phyloP scores from a whole-genome alignment of 2,329 filamentous ascomycete genomes.

The Colletotrichum sp. region DNA sequence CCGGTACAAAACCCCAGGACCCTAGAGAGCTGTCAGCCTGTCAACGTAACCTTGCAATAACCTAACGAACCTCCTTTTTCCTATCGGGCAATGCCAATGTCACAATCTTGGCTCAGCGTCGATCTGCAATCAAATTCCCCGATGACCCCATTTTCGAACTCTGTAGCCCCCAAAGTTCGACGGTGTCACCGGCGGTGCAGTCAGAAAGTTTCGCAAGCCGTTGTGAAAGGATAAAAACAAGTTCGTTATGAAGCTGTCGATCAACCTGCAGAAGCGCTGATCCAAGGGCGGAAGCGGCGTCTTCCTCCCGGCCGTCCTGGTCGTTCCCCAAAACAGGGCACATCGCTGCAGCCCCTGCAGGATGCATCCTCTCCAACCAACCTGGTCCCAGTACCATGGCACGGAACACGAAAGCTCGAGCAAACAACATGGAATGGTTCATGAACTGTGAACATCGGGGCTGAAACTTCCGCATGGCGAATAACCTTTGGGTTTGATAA shows the following conservation, averaged over 20 bases:
- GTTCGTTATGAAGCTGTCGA: neutral
- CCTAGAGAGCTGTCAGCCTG: neutral
- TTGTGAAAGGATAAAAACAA: neutral
- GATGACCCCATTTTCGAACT: neutral
- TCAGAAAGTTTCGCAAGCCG: neutral
- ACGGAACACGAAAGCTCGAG: neutral
- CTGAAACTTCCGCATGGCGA: neutral
- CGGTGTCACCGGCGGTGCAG: neutral
- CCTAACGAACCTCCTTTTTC: neutral
- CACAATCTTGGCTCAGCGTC: neutral
- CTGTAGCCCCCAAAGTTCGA: neutral
- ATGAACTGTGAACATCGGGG: neutral
- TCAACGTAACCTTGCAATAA: constrained; percentile 1
- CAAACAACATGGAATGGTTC: neutral
- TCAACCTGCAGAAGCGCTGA: neutral
- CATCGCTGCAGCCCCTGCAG: neutral
- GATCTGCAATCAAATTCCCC: constrained; percentile 13
- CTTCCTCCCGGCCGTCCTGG: neutral
- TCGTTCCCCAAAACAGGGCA: neutral
- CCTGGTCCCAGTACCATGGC: neutral
- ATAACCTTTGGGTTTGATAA: neutral
- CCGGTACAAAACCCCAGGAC: neutral
- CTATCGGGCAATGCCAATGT: neutral
- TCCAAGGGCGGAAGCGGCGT: neutral
- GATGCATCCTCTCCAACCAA: neutral